Conservation (phyloP, 306 rosid genomes). For the Dicorynia guianensis region DNA sequence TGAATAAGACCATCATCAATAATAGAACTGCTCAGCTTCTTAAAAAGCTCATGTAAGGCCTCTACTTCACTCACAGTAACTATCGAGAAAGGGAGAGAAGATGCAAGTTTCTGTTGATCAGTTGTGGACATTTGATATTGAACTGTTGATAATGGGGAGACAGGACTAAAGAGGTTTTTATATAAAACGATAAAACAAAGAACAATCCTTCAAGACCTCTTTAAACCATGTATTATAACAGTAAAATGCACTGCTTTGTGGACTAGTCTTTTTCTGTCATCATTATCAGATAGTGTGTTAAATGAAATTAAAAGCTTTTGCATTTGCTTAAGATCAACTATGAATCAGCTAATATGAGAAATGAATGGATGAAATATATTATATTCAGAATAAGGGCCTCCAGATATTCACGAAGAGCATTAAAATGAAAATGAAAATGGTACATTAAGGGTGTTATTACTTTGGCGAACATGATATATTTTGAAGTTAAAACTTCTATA, state of each 20-base stretch:
- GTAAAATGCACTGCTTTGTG: neutral
- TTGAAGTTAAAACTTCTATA: neutral
- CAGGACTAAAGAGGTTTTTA: neutral
- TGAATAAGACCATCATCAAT: conserved; percentile 81
- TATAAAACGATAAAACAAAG: neutral
- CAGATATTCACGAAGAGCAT: too few relatives aligned
- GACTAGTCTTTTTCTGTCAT: neutral
- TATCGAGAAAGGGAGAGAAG: conserved; percentile 39
- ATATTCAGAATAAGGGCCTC: neutral
- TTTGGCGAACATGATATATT: too few relatives aligned
- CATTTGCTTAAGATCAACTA: neutral
- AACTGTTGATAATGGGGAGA: neutral
- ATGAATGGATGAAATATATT: neutral
- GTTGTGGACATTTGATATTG: conserved; percentile 12
- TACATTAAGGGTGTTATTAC: too few relatives aligned
- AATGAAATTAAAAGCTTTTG: neutral
- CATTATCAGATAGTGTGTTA: neutral
- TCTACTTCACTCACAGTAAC: conserved; percentile 84
- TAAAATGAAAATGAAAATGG: too few relatives aligned
- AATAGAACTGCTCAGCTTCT: conserved; percentile 86
- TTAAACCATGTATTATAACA: neutral
- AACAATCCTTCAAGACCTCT: neutral
- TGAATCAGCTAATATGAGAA: neutral
- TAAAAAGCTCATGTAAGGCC: conserved; percentile 79
- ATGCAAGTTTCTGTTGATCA: neutral